Evolutionary conservation across 768 basidiomycete species (phyloP).

Genomic region (Tulasnella calospora): DNA sequence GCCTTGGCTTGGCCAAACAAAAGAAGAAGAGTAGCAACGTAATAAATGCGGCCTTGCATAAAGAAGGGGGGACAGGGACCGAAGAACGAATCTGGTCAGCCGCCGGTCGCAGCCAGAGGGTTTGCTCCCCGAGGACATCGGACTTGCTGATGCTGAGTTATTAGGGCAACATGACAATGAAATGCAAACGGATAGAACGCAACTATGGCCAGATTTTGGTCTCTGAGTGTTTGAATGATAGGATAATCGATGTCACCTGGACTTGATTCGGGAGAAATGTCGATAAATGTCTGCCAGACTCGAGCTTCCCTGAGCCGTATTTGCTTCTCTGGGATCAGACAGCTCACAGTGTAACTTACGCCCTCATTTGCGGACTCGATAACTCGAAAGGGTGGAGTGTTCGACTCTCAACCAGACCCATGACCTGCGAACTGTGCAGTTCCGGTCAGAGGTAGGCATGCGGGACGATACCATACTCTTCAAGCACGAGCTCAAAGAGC

Average conservation of each 20-base stretch:
- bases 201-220: not conserved
- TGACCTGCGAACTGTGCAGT: no score
- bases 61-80: not conserved
- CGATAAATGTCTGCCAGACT: not conserved
- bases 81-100: not conserved
- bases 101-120: not conserved
- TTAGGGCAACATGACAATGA: not conserved
- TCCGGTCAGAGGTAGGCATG: no score
- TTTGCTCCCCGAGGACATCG: not conserved
- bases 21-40: not conserved
- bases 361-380: no score
- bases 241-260: not conserved
- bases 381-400: not conserved
- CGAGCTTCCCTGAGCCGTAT: no score
- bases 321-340: not conserved
- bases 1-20: not conserved
- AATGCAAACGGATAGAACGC: not conserved
- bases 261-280: not conserved
- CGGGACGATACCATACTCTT: no score
- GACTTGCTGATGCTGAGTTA: not conserved
- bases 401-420: no score
- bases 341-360: not conserved
- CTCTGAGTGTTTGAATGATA: not conserved
- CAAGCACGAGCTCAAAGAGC: no score
- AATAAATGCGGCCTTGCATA: not conserved